Evolutionary conservation across 192 early-diverging fungal genomes (phyloP).

Genomic region (Coemansia sp.): DNA sequence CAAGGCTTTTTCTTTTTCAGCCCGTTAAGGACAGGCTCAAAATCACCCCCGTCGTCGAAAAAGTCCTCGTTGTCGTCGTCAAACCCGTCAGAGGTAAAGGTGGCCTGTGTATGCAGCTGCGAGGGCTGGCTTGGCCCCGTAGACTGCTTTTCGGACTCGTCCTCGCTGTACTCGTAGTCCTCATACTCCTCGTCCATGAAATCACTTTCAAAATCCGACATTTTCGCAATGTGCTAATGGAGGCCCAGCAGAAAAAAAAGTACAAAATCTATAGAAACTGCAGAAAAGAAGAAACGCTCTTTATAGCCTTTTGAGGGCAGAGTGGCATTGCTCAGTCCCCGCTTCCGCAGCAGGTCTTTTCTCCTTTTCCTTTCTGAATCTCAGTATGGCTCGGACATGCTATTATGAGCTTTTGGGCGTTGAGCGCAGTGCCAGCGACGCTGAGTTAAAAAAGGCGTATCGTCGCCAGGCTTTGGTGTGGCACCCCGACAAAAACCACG

Average conservation of each 20-base stretch:
- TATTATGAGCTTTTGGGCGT: constrained; percentile 90
- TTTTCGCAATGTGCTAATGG: constrained; percentile 9
- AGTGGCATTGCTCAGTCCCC: not conserved
- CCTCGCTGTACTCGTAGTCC: constrained; percentile 39
- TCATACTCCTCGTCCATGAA: constrained; percentile 46
- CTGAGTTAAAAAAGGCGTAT: constrained; percentile 90
- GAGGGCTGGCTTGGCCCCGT: constrained; percentile 6
- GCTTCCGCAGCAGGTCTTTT: not conserved
- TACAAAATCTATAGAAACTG: too few relatives aligned
- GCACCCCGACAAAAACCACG: constrained; percentile 89
- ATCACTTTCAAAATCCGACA: constrained; percentile 33
- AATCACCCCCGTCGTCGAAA: constrained; percentile 23
- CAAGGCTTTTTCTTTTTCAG: constrained; percentile 25
- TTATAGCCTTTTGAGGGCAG: not conserved
- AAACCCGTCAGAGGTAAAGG: constrained; percentile 16
- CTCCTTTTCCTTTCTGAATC: not conserved
- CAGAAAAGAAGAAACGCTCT: not conserved
- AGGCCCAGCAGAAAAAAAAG: too few relatives aligned
- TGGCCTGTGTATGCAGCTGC: constrained; percentile 18
- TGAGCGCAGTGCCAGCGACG: constrained; percentile 63
- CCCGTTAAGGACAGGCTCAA: constrained; percentile 23
- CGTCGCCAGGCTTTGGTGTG: constrained; percentile 70
- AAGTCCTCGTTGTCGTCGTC: constrained; percentile 32
- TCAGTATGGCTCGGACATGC: constrained; percentile 63
- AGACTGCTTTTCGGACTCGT: constrained; percentile 13